Conservation (phyloP, 1,284 basidiomycete genomes). For the Trichosporon ovoides region DNA sequence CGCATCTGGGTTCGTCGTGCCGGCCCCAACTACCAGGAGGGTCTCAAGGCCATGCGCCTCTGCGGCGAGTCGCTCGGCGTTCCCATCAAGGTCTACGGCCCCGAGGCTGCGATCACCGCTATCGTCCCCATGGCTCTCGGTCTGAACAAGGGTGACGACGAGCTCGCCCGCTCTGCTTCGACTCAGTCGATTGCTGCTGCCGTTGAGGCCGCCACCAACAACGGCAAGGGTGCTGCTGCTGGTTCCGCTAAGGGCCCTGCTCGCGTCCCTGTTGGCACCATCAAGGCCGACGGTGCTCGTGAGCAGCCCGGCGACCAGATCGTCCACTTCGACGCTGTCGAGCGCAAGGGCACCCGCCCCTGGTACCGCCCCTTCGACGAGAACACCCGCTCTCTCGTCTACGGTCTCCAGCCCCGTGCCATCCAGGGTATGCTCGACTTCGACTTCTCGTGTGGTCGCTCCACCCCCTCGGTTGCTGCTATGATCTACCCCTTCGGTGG, state of each 20-base stretch:
- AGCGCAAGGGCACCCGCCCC: slow-evolving; percentile 56
- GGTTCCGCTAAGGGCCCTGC: slow-evolving; percentile 25
- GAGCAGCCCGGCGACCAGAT: slow-evolving; percentile 77
- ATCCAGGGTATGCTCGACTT: slow-evolving; percentile 99
- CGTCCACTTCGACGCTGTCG: slow-evolving; percentile 64
- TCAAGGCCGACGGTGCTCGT: slow-evolving; percentile 63
- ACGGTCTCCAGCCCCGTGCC: slow-evolving; percentile 96
- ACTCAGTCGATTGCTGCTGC: slow-evolving; percentile 41
- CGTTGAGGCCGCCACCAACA: slow-evolving; percentile 31
- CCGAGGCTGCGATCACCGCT: slow-evolving; percentile 97
- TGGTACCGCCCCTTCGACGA: slow-evolving; percentile 86
- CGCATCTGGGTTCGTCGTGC: slow-evolving; percentile 96
- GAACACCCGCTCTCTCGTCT: slow-evolving; percentile 89
- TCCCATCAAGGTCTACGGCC: slow-evolving; percentile 93
- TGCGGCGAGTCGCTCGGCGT: slow-evolving; percentile 97
- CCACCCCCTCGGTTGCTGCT: slow-evolving; percentile 89
- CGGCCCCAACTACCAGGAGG: slow-evolving; percentile 99
- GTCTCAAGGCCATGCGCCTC: slow-evolving; percentile 96
- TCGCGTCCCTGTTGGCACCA: slow-evolving; percentile 57
- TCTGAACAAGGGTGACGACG: slow-evolving; percentile 55
- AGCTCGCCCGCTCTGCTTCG: slow-evolving; percentile 40
- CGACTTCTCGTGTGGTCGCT: slow-evolving; percentile 93
- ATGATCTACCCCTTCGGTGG: slow-evolving; percentile 99
- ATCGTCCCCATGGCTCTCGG: slow-evolving; percentile 97
- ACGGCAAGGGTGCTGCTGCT: slow-evolving; percentile 22